Conservation (phyloP, 2,329 filamentous ascomycete species). For the Phoma sp. region DNA sequence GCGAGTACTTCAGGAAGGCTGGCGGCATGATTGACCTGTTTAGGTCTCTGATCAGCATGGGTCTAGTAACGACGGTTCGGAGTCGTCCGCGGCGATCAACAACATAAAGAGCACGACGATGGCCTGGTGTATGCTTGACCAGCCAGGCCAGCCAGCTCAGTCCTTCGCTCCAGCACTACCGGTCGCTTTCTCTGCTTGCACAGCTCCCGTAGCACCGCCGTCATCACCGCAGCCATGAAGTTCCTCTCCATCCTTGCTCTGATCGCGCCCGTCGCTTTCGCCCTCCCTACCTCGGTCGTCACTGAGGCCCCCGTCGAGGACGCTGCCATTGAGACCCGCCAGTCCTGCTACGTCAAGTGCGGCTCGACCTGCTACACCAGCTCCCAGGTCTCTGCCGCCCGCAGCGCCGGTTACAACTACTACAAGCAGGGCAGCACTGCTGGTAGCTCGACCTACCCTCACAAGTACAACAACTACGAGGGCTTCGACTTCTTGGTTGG, state of each 20-base stretch:
- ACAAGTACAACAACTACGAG: conserved; percentile 67
- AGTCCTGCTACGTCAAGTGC: conserved; percentile 58
- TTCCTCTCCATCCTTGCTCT: conserved; percentile 29
- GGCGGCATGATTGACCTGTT: conserved; percentile 17
- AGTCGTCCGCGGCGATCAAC: conserved; percentile 20
- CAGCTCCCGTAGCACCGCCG: background rate
- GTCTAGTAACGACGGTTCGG: conserved; percentile 17
- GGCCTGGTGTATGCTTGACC: background rate
- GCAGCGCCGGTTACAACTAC: conserved; percentile 59
- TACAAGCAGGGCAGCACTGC: conserved; percentile 50
- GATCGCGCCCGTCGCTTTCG: conserved; percentile 25
- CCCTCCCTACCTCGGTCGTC: conserved; percentile 21
- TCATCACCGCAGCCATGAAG: conserved; percentile 20
- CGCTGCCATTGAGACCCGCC: conserved; percentile 42
- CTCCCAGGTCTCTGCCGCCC: conserved; percentile 57
- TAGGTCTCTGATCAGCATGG: conserved; percentile 21
- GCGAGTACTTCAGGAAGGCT: conserved; percentile 22
- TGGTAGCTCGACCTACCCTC: conserved; percentile 59
- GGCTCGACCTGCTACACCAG: conserved; percentile 61
- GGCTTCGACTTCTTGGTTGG: conserved; percentile 64
- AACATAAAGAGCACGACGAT: conserved; percentile 5
- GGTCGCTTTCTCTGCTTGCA: background rate
- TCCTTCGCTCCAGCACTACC: conserved; percentile 15
- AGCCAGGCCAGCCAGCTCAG: conserved; percentile 9
- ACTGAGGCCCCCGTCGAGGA: conserved; percentile 16